Evolutionary conservation across 2,329 filamentous ascomycete genomes (phyloP), one percentile per base, ranked within the genome.

Genomic region (Whalleya microplaca): DNA sequence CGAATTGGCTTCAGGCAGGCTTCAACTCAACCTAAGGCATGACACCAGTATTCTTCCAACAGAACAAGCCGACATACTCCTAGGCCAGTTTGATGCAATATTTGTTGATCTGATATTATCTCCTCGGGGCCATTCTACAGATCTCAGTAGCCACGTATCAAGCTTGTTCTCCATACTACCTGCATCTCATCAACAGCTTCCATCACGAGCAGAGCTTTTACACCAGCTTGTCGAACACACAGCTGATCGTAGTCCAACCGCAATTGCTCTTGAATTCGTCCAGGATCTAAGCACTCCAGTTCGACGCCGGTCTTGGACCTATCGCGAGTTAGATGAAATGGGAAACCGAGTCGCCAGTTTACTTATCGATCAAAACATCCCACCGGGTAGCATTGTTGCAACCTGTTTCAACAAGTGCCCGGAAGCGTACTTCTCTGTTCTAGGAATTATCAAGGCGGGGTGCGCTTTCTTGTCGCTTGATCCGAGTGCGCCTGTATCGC

Each of bases 401-500:
- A 81, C 94, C 8, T 92, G 89, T 68, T 96, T 96, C 66, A 86
- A 92, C 53, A 96, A 96, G 69, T 93, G 88, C 58, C 87, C 92
- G 0, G 89, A 94, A 68, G 92, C 91, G 0, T 93, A 91, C 40
- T 91, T 95, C 65, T 83, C 88, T 0, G 92, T 96, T 41, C 76
- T 96, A 1, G 92, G 91, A 1, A 87, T 95, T 51, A 75, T 96
- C 29, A 96, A 96, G 70, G 85, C 89, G 5, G 92, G 92, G 0
- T 93, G 89, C 68, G 84, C 88, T 1, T 96, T 93, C 71, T 80
- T 96, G 16, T 91, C 92, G 0, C 80, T 96, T 9, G 92, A 96
- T 67, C 87, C 90, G 0, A 82, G 81, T 0, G 88, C 92, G 0
- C 92, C 92, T 0, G 76, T 78, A 2, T 81, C 87, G 9, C 81